Evolutionary conservation across 805 yeast genomes (phyloP).

Genomic region (Starmerella vaccinii): DNA sequence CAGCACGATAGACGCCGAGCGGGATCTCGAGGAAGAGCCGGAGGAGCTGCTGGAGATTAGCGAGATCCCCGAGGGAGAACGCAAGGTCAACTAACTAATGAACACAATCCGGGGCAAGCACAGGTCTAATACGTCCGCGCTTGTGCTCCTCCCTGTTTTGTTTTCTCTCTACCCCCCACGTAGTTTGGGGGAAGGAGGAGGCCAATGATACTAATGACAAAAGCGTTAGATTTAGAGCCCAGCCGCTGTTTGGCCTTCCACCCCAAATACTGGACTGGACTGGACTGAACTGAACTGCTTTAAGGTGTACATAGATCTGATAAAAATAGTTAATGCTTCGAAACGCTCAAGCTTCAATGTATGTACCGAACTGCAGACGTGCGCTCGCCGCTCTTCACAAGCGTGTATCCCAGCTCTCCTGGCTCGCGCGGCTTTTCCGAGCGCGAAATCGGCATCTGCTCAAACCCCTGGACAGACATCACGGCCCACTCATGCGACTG

Average conservation of each 20-base stretch:
- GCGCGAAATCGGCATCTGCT: constrained; percentile 6
- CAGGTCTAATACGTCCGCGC: neutral
- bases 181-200: too few species aligned
- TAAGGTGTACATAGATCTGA: too few species aligned
- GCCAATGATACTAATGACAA: neutral
- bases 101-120: too few species aligned
- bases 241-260: too few species aligned
- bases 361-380: neutral
- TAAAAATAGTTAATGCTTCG: too few species aligned
- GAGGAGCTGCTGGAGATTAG: constrained; percentile 7
- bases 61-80: constrained; percentile 17
- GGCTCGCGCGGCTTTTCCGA: neutral
- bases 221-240: too few species aligned
- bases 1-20: constrained; percentile 4
- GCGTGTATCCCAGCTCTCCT: constrained; percentile 11
- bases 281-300: neutral
- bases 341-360: neutral
- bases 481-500: constrained; percentile 10
- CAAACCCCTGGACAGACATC: constrained; percentile 14
- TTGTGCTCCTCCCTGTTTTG: too few species aligned
- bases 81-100: too few species aligned
- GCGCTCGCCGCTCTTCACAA: neutral
- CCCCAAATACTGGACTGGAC: too few species aligned
- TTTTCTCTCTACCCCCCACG: too few species aligned
- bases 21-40: constrained; percentile 13